Evolutionary conservation across 768 basidiomycete species (phyloP), one percentile per base, ranked within the genome.

Genomic region (Arthromyces matolae): DNA sequence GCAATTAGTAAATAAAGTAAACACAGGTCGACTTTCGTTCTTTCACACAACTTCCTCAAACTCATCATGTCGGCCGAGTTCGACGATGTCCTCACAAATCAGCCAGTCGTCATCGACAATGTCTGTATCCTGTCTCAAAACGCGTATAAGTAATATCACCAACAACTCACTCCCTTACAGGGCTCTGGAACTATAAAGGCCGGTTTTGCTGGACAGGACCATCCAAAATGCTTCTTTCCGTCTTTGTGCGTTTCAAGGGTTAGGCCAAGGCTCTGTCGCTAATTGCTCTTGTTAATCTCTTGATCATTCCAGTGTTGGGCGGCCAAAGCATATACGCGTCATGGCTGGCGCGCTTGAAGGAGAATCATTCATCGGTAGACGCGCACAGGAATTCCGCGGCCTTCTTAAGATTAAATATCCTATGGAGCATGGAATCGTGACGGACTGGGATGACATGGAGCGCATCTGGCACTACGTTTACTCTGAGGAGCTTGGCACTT

Each of bases 371-470:
- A 97, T 99, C 49, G 96, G 96, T 3, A 77, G 88, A 60, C 83
- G 86, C 56, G 96, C 96, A 14, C 95, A 99, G 69, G 96, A 98
- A 61, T 88, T 93, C 56, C 78, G 96, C 45, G 96, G 96, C 8
- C 73, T 99, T 55, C 75, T 99, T 57, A 95, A 95, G 78, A 94
- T 98, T 60, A 95, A 94, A 68, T 99, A 98, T 64, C 96, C 96
- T 22, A 97, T 99, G 86, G 92, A 95, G 64, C 96, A 98, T 66
- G 96, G 96, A 10, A 93, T 99, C 50, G 96, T 99, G 8, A 95
- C 90, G 29, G 92, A 99, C 72, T 99, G 96, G 95, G 96, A 99
- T 64, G 96, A 99, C 63, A 99, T 99, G 96, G 96, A 99, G 66
- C 83, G 90, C 51, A 97, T 99, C 78, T 99, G 96, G 96, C 88